These are phyloP conservation scores for Suhomyces yuchorum DNA, from an alignment of 1,139 yeast species.

Conservation along the genomic window DNA sequence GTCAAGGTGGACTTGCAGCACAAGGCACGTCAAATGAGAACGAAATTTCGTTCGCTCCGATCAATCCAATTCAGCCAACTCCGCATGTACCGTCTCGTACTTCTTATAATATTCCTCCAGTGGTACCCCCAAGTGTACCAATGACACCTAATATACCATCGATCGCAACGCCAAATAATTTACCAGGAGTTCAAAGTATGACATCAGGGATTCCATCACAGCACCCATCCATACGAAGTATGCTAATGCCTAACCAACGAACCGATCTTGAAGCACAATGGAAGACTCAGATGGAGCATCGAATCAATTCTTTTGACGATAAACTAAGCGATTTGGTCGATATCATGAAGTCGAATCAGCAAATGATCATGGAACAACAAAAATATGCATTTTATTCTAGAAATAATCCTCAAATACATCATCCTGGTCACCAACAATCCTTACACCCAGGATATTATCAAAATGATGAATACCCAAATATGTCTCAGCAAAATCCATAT, in stretches of 20 bases:
- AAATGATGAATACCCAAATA: background rate
- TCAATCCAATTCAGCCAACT: conserved; percentile 13
- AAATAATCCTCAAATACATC: conserved; percentile 2
- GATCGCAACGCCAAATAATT: background rate
- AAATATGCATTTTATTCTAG: conserved; percentile 9
- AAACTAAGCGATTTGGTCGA: conserved; percentile 49
- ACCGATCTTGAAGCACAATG: conserved; percentile 26
- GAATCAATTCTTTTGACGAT: conserved; percentile 48
- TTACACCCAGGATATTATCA: background rate
- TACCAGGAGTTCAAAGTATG: background rate
- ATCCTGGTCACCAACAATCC: background rate
- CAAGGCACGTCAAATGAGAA: conserved; percentile 1
- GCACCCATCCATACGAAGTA: conserved; percentile 1
- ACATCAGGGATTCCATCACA: background rate
- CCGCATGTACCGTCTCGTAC: conserved; percentile 3
- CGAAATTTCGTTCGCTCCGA: conserved; percentile 21
- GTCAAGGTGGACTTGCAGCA: conserved; percentile 16
- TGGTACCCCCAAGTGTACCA: conserved; percentile 1
- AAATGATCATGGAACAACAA: conserved; percentile 27
- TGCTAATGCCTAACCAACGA: conserved; percentile 10
- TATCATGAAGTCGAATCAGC: conserved; percentile 37
- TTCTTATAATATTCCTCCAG: conserved; percentile 4
- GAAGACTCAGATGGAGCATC: conserved; percentile 47
- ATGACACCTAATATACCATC: conserved; percentile 6
- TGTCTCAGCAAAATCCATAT: conserved; percentile 2